Evolutionary conservation across 805 yeast genomes (phyloP), one percentile per base, ranked within the genome.

Genomic region (Yarrowia keelungensis): DNA sequence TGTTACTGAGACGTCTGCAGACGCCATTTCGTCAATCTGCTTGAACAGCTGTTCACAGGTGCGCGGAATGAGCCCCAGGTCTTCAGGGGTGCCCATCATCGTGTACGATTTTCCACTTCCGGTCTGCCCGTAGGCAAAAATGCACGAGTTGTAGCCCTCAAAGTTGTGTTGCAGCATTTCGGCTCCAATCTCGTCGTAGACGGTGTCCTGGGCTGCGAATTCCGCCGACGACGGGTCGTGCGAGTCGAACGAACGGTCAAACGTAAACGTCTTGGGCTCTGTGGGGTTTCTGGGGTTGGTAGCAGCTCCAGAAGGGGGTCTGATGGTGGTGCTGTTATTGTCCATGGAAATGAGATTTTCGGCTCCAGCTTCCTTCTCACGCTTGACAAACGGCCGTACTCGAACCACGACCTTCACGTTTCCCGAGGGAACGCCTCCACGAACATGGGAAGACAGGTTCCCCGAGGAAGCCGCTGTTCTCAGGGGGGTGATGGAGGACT

Each of bases 81-180:
- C 79, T 3, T 74, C 75, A 1, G 78, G 73, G 11, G 81, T 71
- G 0, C 91, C 90, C 79, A 91, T 85, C 95, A 91, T 90, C 0
- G 97, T 91, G 77, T 85, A 88, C 0, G 96, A 87, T 74, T 91
- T 91, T 0, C 97, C 97, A 0, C 95, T 84, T 1, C 90, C 93
- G 0, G 97, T 91, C 76, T 91, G 97, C 5, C 92, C 93, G 73
- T 89, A 89, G 0, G 92, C 92, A 76, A 89, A 86, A 0, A 89
- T 86, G 74, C 91, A 89, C 1, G 90, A 88, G 71, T 89, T 88
- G 75, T 83, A 87, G 0, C 97, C 97, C 71, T 84, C 85, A 65
- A 89, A 75, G 3, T 90, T 81, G 79, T 87, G 91, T 36, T 84
- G 81, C 8, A 90, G 77, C 69, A 88, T 80, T 50, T 86, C 87